These are phyloP conservation scores for Trichoderma lentiforme DNA, from an alignment of 2,329 filamentous ascomycete species.

Conservation along the genomic window DNA sequence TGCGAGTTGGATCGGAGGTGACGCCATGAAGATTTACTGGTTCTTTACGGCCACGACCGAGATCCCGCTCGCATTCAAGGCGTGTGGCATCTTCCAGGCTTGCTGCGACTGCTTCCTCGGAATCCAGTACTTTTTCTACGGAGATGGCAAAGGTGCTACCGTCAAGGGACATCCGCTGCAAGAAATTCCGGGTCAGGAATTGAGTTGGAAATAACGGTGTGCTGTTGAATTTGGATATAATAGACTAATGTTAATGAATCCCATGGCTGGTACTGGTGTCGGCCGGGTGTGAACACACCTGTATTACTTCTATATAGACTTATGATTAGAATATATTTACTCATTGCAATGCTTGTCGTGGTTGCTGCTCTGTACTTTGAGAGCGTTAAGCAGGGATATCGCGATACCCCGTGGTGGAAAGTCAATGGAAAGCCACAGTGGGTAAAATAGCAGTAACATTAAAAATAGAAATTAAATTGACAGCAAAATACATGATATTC, in stretches of 20 bases:
- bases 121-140: constrained; percentile 70
- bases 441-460: too few relatives aligned
- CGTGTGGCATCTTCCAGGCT: constrained; percentile 79
- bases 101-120: constrained; percentile 72
- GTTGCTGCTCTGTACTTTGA: neutral
- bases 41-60: constrained; percentile 69
- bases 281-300: neutral
- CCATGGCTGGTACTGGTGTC: constrained; percentile 6
- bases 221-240: neutral
- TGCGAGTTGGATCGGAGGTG: constrained; percentile 73
- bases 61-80: constrained; percentile 76
- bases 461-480: neutral
- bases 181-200: constrained; percentile 32
- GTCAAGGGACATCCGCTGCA: constrained; percentile 40
- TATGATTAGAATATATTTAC: neutral
- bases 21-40: constrained; percentile 84
- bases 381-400: neutral
- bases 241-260: constrained; percentile 16
- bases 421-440: neutral
- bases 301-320: neutral
- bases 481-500: too few relatives aligned
- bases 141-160: constrained; percentile 41
- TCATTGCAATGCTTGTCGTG: neutral
- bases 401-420: neutral
- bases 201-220: constrained; percentile 27